Conservation (phyloP, 2,329 filamentous ascomycete species). For the Diaporthe sp. region DNA sequence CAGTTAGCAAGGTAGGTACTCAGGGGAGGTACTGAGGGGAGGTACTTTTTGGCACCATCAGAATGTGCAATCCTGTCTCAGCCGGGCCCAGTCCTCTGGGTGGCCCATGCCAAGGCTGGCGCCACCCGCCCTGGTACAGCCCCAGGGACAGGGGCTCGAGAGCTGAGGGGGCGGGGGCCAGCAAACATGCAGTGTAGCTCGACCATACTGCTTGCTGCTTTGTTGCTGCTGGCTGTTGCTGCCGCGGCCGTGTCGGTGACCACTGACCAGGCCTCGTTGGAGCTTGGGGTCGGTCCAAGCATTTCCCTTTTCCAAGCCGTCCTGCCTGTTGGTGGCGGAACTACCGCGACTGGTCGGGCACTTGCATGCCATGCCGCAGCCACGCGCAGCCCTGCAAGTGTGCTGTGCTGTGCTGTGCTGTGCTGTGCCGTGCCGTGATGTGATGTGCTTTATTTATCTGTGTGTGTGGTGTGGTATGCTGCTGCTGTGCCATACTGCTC, state of each 20-base stretch:
- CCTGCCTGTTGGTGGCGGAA: background rate
- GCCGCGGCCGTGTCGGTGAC: background rate
- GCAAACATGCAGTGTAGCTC: background rate
- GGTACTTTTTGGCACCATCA: conserved; percentile 23
- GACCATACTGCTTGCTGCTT: background rate
- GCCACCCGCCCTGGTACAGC: conserved; percentile 30
- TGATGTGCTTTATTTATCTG: background rate
- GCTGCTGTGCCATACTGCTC: background rate
- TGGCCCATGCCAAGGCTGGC: conserved; percentile 25
- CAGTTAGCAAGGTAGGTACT: too few species aligned
- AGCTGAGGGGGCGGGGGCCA: background rate
- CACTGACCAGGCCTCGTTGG: background rate
- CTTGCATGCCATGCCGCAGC: conserved; percentile 6
- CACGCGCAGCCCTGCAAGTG: conserved; percentile 11
- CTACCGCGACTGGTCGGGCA: conserved; percentile 22
- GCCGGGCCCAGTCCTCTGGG: conserved; percentile 35
- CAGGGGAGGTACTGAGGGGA: background rate
- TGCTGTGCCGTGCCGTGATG: conserved; percentile 1
- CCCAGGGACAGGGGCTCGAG: conserved; percentile 28
- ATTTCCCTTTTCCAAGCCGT: background rate
- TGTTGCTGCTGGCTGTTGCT: background rate
- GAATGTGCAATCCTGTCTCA: conserved; percentile 30
- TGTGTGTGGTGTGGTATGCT: background rate
- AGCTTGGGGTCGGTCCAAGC: background rate
- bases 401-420: conserved; percentile 2